phyloP scores from a whole-genome alignment of 768 basidiomycete species.

The Floccularia luteovirens region DNA sequence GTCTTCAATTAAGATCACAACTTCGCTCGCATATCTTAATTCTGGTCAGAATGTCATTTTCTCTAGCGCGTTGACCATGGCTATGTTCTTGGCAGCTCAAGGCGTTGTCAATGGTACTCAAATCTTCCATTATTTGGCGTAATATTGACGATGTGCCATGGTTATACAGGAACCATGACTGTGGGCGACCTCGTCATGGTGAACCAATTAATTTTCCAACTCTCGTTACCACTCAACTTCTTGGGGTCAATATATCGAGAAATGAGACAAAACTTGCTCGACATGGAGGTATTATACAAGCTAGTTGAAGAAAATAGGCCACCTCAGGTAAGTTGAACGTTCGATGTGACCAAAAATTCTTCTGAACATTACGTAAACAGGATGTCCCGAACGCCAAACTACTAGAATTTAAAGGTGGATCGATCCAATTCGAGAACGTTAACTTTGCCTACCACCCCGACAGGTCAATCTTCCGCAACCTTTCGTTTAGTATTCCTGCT shows the following conservation, averaged over 20 bases:
- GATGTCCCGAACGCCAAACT: conserved; percentile 65
- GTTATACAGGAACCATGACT: conserved; percentile 81
- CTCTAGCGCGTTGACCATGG: conserved; percentile 83
- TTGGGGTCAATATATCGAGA: conserved; percentile 97
- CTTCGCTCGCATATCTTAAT: conserved; percentile 87
- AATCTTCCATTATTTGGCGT: background rate
- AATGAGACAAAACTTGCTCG: conserved; percentile 89
- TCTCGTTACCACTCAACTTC: conserved; percentile 95
- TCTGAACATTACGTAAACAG: conserved; percentile 25
- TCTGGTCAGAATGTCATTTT: conserved; percentile 98
- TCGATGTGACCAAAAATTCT: background rate
- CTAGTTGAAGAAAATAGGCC: conserved; percentile 77
- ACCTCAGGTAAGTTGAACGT: conserved; percentile 36
- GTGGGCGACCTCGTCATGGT: conserved; percentile 99
- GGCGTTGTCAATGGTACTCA: conserved; percentile 81
- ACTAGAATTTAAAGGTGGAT: conserved; percentile 67
- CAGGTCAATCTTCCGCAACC: conserved; percentile 82
- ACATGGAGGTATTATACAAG: conserved; percentile 95
- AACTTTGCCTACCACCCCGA: conserved; percentile 88
- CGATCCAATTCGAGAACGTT: conserved; percentile 90
- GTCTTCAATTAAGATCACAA: conserved; percentile 90
- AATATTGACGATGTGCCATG: background rate
- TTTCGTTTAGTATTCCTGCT: conserved; percentile 89
- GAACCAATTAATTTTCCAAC: conserved; percentile 96
- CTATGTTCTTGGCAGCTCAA: conserved; percentile 96